Percentiles rank a stretch among this genome's conserved stretches.
Conservation (phyloP, 2,329 filamentous ascomycete species). For the Neofusicoccum kwambonambiense region DNA sequence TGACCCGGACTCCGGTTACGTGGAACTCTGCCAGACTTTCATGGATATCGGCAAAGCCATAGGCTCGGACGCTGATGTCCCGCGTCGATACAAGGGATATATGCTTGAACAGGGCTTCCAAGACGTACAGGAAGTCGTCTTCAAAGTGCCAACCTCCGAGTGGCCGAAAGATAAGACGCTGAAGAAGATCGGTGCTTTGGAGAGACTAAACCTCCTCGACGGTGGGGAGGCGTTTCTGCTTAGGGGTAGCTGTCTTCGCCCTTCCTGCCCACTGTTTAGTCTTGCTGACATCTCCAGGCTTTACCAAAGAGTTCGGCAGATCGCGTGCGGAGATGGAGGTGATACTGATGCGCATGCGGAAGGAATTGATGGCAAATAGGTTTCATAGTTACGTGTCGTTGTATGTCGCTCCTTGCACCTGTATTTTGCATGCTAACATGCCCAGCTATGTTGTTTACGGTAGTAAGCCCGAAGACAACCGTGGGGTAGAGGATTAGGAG, state of each 20-base stretch:
- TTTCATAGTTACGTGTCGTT: constrained; percentile 15
- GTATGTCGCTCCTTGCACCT: not conserved
- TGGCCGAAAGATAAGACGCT: constrained; percentile 13
- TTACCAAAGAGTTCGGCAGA: constrained; percentile 12
- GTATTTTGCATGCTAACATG: not conserved
- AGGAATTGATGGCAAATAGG: constrained; percentile 15
- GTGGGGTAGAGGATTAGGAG: not conserved
- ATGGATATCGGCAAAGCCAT: constrained; percentile 12
- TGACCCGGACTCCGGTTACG: not conserved
- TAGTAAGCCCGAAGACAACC: not conserved
- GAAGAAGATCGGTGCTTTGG: constrained; percentile 12
- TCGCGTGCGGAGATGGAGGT: constrained; percentile 11
- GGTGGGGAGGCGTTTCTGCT: constrained; percentile 11
- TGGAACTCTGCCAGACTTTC: constrained; percentile 5
- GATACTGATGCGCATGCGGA: constrained; percentile 10
- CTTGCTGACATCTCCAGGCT: not conserved
- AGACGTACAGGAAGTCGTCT: constrained; percentile 5
- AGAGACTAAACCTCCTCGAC: constrained; percentile 8
- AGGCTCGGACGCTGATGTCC: not conserved
- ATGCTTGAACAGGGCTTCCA: constrained; percentile 7
- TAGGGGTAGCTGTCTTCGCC: not conserved
- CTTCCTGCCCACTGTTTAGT: too few relatives aligned
- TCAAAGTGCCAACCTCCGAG: constrained; percentile 13
- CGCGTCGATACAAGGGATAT: constrained; percentile 1
- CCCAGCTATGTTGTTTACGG: not conserved